phyloP scores from a whole-genome alignment of 2,329 filamentous ascomycete species.

The Trichoderma harzianum region DNA sequence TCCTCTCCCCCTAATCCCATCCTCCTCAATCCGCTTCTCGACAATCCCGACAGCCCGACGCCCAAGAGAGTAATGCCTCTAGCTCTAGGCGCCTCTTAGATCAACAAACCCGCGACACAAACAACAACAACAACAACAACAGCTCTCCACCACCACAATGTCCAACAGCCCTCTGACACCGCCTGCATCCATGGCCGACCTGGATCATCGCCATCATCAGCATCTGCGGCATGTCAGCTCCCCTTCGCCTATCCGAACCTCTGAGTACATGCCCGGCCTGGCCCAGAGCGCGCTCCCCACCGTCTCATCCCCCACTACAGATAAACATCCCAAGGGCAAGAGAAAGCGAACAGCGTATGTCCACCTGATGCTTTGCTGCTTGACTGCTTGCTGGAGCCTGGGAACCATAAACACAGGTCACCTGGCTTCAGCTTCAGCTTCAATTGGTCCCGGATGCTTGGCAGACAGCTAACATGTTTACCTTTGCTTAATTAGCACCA shows the following conservation, averaged over 20 bases:
- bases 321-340: conserved; percentile 56
- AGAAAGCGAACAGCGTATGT: conserved; percentile 63
- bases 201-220: conserved; percentile 23
- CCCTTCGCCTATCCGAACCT: conserved; percentile 24
- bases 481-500: conserved; percentile 53
- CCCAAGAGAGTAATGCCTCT: conserved; percentile 7
- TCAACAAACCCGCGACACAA: conserved; percentile 2
- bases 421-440: conserved; percentile 1
- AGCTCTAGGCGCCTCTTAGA: conserved; percentile 13
- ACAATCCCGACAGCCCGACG: neutral
- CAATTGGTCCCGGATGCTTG: neutral
- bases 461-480: neutral
- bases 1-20: neutral
- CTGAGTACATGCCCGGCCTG: conserved; percentile 17
- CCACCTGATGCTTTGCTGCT: neutral
- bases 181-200: conserved; percentile 26
- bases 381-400: conserved; percentile 20
- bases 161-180: conserved; percentile 26
- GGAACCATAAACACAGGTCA: conserved; percentile 16
- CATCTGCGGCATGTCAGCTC: conserved; percentile 16
- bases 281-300: conserved; percentile 20
- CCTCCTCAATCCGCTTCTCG: conserved; percentile 9
- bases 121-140: neutral
- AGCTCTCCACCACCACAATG: conserved; percentile 3
- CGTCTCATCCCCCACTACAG: conserved; percentile 26